Evolutionary conservation across 768 basidiomycete genomes (phyloP), one percentile per base, ranked within the genome.

Genomic region (Asterophora lycoperdoides): DNA sequence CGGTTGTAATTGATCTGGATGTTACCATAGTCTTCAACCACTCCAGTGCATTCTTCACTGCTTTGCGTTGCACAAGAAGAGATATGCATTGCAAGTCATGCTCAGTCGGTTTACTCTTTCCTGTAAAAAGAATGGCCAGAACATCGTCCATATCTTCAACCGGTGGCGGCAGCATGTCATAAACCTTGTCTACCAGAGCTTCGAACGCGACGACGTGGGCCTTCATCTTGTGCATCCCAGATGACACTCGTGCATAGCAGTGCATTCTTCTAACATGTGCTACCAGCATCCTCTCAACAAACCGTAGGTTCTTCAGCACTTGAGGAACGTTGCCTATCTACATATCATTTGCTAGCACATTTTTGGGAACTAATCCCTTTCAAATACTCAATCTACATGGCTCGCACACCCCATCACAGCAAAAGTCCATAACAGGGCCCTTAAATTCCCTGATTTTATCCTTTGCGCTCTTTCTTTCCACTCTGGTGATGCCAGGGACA

Each of bases 311-410:
- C 15, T 45, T n/a, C 3, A 73, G 48, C 11, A 55, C 51, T 2
- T 32, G 6, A 2, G 68, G 71, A 1, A 69, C 57, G 10, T 61
- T 52, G 8, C 71, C 71, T 4, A 72, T 4, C 69, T 69, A 72
- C 1, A 68, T 44, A 4, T 63, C 64, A 42, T 64, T 67, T 1
- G 64, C 67, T 8, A 72, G 41, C 7, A 67, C 52, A 41, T 46
- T 20, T 15, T 29, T 20, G 14, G 66, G 63, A 7, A 56, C 41
- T n/a, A 37, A 32, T 10, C 51, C 53, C 5, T 52, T 49, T 7
- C 29, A 7, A 5, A 56, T 37, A 35, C 15, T 28, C 13, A 14
- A 50, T 34, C 41, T 41, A 32, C 52, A 75, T 42, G 64, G 66
- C 68, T 1, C 64, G 67, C 57, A 70, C 60, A 56, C 38, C 2